Evolutionary conservation across 305 asterid species (phyloP), one percentile per base, ranked within the genome.

Genomic region (Fraxinus platypoda): DNA sequence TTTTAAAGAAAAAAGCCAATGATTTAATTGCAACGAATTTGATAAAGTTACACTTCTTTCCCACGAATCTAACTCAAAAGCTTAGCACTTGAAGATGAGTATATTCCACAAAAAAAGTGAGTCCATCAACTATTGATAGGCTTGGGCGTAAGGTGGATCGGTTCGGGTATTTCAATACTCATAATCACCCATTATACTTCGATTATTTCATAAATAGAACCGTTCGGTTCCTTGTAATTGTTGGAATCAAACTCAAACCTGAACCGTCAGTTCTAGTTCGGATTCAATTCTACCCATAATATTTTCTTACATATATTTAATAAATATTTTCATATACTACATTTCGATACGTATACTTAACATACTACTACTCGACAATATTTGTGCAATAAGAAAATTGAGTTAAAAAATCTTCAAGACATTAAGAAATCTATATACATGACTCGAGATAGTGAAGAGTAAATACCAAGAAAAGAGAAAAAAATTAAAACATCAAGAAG

Each of bases 11-110:
- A 75, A 71, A 26, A 74, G 54, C 30, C 21, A 70, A 66, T 74
- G 80, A 7, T 38, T 73, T 43, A 70, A 46, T 26, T 38, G 75
- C 75, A 30, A 19, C 54, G 31, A 41, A 74, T 3, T 78, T 31
- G 49, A 21, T 26, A 28, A 80, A 77, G 34, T 23, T 26, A 43
- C 52, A 43, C 52, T 57, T 11, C 49, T 49, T 59, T 33, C 13
- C 15, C 13, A 21, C 41, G 71, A 76, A 46, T 59, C 26, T 43
- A 79, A 25, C 46, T 81, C 70, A 17, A 81, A 75, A 75, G 66
- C 46, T 31, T 35, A 26, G 74, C 74, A 66, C 34, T 66, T 66
- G 35, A 2, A 66, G 8, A 26, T 19, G 26, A 66, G 74, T 66
- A 62, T 25, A 62, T 62, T 19, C 71, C 71, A 19, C 71, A 62